Evolutionary conservation across 2,329 filamentous ascomycete species (phyloP).

Genomic region (Shiraia sp.): DNA sequence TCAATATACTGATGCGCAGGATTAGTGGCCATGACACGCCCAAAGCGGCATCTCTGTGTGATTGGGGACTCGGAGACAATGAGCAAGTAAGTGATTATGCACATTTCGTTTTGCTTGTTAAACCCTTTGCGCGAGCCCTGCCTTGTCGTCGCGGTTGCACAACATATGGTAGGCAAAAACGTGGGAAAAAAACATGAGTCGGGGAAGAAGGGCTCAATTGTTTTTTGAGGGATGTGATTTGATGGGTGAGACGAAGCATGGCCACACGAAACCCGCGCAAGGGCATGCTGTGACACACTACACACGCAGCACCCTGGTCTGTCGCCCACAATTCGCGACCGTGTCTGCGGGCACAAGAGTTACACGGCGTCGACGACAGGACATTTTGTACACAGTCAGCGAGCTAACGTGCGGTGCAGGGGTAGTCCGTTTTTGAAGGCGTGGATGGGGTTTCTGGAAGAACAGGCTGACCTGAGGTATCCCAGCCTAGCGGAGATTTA

Average conservation of each 20-base stretch:
- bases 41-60: constrained; percentile 85
- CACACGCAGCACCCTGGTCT: constrained; percentile 10
- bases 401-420: constrained; percentile 52
- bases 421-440: constrained; percentile 82
- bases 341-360: constrained; percentile 9
- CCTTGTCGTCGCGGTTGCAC: constrained; percentile 5
- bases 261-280: constrained; percentile 23
- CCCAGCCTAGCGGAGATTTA: constrained; percentile 65
- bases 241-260: constrained; percentile 10
- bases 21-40: constrained; percentile 92
- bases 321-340: constrained; percentile 3
- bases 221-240: constrained; percentile 5
- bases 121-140: constrained; percentile 1
- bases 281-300: constrained; percentile 12
- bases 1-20: constrained; percentile 12
- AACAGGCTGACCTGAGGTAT: constrained; percentile 87
- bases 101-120: constrained; percentile 7
- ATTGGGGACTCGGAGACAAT: constrained; percentile 95
- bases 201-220: constrained; percentile 5
- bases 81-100: constrained; percentile 71
- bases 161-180: constrained; percentile 9
- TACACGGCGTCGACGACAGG: too few species aligned
- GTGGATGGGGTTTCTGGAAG: constrained; percentile 92
- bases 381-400: constrained; percentile 10
- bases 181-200: too few species aligned